A percentile compares a stretch with the other conserved stretches of the same genome.
Evolutionary conservation across 176 grass and related monocot genomes (phyloP).

Genomic region (Olyra latifolia): DNA sequence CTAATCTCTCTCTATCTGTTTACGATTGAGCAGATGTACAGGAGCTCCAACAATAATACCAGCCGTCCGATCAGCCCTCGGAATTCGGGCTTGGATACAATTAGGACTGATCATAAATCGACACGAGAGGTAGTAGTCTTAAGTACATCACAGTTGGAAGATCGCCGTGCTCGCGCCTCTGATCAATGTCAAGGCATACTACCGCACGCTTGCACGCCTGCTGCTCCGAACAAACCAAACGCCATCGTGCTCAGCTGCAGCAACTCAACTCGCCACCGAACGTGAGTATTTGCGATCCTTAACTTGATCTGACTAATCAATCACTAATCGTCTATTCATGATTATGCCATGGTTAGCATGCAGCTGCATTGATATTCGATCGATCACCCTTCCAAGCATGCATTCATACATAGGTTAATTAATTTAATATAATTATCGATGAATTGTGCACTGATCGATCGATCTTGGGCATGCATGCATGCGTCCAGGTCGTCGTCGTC

Average conservation of each 20-base stretch:
- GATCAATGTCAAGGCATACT: neutral
- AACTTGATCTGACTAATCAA: too few relatives aligned
- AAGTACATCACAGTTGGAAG: neutral
- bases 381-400: neutral
- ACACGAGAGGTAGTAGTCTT: neutral
- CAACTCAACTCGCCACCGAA: constrained; percentile 12
- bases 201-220: neutral
- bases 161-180: neutral
- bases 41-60: neutral
- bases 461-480: neutral
- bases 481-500: neutral
- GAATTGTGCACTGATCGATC: neutral
- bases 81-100: neutral
- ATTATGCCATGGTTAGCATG: neutral
- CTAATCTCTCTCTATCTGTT: neutral
- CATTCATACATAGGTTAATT: neutral
- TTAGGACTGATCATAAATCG: neutral
- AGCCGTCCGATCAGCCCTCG: neutral
- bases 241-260: neutral
- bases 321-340: neutral
- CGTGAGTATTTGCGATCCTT: constrained; percentile 29
- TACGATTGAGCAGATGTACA: neutral
- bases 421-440: too few relatives aligned
- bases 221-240: neutral
- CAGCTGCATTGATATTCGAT: too few relatives aligned